These are phyloP conservation scores for Scleromitrula shiraiana DNA, from an alignment of 2,329 filamentous ascomycete species.

Conservation along the genomic window DNA sequence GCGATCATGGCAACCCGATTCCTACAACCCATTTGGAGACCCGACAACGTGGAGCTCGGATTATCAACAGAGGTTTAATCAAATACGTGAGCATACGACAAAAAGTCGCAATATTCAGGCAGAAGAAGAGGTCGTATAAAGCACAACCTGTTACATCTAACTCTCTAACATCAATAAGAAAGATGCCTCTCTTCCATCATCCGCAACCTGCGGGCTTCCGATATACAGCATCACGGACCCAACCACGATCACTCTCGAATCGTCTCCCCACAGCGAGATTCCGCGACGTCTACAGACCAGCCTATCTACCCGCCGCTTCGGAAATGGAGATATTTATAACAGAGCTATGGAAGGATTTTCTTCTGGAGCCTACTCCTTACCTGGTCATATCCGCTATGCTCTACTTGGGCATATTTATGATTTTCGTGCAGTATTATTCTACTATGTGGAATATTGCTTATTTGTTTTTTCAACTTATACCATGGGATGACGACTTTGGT, in stretches of 20 bases:
- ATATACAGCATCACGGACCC: no score
- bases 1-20: neutral
- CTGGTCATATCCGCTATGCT: slow-evolving; percentile 17
- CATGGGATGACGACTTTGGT: slow-evolving; percentile 21
- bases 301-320: slow-evolving; percentile 8
- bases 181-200: neutral
- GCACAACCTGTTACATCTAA: neutral
- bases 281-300: slow-evolving; percentile 1
- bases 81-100: slow-evolving; percentile 18
- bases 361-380: slow-evolving; percentile 24
- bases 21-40: neutral
- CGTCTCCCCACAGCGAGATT: neutral
- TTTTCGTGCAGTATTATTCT: slow-evolving; percentile 18
- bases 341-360: slow-evolving; percentile 23
- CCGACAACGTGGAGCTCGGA: slow-evolving; percentile 4
- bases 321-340: slow-evolving; percentile 20
- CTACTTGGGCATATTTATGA: slow-evolving; percentile 20
- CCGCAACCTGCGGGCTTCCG: neutral
- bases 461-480: slow-evolving; percentile 18
- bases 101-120: neutral
- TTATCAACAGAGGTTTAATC: slow-evolving; percentile 13
- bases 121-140: neutral
- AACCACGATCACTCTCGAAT: neutral
- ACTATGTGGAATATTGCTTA: slow-evolving; percentile 15
- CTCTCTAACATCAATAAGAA: neutral